phyloP scores from a whole-genome alignment of 495 filamentous ascomycete species.

The Hypoxylon lienhwacheense region DNA sequence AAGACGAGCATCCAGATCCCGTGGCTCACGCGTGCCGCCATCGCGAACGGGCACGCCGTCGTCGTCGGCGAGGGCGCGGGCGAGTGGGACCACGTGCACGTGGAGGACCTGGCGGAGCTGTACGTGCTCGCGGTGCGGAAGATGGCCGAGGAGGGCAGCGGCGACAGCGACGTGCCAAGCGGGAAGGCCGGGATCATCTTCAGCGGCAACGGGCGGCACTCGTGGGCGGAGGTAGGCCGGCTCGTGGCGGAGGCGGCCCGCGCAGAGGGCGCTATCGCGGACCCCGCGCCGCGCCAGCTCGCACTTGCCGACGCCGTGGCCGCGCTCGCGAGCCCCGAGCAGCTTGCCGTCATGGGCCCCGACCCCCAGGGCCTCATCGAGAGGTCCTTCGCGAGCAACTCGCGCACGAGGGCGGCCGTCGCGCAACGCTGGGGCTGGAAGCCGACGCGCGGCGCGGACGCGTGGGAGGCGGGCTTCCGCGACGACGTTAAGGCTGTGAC shows the following conservation, averaged over 20 bases:
- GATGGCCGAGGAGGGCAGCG: slow-evolving; percentile 38
- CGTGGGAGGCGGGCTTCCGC: slow-evolving; percentile 27
- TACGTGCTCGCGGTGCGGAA: slow-evolving; percentile 39
- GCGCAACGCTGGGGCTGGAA: slow-evolving; percentile 46
- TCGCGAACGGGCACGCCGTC: slow-evolving; percentile 36
- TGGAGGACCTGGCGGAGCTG: slow-evolving; percentile 49
- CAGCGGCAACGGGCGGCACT: slow-evolving; percentile 44
- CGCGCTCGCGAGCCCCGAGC: slow-evolving; percentile 11
- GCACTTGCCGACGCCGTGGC: slow-evolving; percentile 37
- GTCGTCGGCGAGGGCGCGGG: slow-evolving; percentile 47
- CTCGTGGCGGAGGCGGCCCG: slow-evolving; percentile 43
- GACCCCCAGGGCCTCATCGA: slow-evolving; percentile 41
- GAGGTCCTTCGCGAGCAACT: slow-evolving; percentile 39
- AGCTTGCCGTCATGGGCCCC: no score
- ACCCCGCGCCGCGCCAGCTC: slow-evolving; percentile 38
- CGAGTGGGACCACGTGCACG: slow-evolving; percentile 53
- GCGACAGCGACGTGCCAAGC: slow-evolving; percentile 37
- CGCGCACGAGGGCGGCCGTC: slow-evolving; percentile 36
- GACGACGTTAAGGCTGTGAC: slow-evolving; percentile 23
- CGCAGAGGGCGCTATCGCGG: slow-evolving; percentile 38
- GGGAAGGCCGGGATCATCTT: slow-evolving; percentile 53
- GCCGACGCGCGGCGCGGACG: slow-evolving; percentile 40
- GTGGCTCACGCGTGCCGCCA: slow-evolving; percentile 25
- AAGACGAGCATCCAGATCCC: slow-evolving; percentile 47
- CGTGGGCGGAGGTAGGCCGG: slow-evolving; percentile 45